Base-by-base conservation (phyloP, 345 rosid genomes). In the Brassica carinata region DNA sequence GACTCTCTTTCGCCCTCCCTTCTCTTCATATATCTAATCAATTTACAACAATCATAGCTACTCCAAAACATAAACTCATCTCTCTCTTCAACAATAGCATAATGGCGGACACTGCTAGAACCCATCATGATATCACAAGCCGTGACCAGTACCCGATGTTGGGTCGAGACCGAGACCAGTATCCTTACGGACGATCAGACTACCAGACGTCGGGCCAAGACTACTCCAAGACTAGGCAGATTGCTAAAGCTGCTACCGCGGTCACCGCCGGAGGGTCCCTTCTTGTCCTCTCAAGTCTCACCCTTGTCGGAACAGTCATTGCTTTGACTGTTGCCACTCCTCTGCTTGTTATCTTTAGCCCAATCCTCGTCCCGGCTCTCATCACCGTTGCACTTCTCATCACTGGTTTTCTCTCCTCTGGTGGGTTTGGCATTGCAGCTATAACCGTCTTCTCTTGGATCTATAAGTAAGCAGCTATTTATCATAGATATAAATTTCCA, bases 251-350 rank as follows among this genome's bases (percentile, higher is more conserved):
- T 3, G 94, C 86, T 11, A 92, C 98, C 0, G 97, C 97, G 0
- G 94, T 74, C 80, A 88, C 97, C 0, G 95, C 91, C 0, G 97
- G 98, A 26, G 95, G 95, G 0, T 92, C 94, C 40, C 92, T 92
- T 19, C 84, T 92, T 36, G 73, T 92, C 8, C 94, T 92, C 73
- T 91, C 98, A 4, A 89, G 95, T 31, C 81, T 92, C 29, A 92
- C 84, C 53, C 86, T 94, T 0, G 90, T 85, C 2, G 95, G 89
- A 57, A 92, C 97, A 0, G 97, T 94, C 76, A 92, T 94, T 13
- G 89, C 84, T 17, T 87, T 94, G 77, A 88, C 90, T 73, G 80
- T 94, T 1, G 97, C 90, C 51, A 94, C 97, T 11, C 98, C 97
- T 1, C 83, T 94, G 55, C 83, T 94, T n/a, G 93, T 94, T 73